phyloP scores from a whole-genome alignment of 1,284 basidiomycete genomes.

The Stygiomarasmius scandens region DNA sequence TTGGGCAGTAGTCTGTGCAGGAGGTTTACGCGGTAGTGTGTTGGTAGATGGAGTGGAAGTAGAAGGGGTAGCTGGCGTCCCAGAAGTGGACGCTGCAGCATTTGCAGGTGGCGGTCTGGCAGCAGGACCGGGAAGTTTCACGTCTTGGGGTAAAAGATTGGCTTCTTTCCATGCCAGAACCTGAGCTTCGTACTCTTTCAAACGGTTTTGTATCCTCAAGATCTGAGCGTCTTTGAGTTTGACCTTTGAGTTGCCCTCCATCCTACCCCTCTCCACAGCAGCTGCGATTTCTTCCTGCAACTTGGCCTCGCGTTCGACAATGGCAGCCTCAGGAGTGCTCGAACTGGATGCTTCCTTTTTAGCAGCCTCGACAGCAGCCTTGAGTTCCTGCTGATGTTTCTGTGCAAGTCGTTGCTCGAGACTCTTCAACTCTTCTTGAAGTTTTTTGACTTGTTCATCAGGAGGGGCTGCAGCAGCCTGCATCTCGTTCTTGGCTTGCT shows the following conservation, averaged over 20 bases:
- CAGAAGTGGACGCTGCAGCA: constrained; percentile 24
- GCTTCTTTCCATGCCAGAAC: constrained; percentile 57
- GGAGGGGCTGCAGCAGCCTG: constrained; percentile 29
- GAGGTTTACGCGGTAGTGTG: constrained; percentile 23
- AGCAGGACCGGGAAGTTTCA: constrained; percentile 21
- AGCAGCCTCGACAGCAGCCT: constrained; percentile 49
- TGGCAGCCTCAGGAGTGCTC: constrained; percentile 40
- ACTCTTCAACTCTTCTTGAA: constrained; percentile 59
- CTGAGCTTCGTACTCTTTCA: constrained; percentile 69
- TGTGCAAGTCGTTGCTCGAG: constrained; percentile 54
- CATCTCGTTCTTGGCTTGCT: constrained; percentile 53
- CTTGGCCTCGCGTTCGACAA: constrained; percentile 46
- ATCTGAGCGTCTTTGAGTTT: constrained; percentile 73
- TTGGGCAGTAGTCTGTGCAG: constrained; percentile 12
- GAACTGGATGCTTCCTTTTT: constrained; percentile 34
- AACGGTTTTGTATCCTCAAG: constrained; percentile 53
- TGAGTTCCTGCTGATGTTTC: constrained; percentile 59
- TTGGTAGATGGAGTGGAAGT: constrained; percentile 13
- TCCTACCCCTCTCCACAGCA: constrained; percentile 67
- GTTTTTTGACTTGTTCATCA: constrained; percentile 50
- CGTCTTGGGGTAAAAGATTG: constrained; percentile 43
- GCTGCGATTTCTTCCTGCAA: constrained; percentile 59
- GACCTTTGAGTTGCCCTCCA: constrained; percentile 59
- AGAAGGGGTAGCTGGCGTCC: constrained; percentile 21
- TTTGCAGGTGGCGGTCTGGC: constrained; percentile 12